phyloP scores from a whole-genome alignment of 225 moss, liverwort and hornwort genomes.

The Pleurozium schreberi region DNA sequence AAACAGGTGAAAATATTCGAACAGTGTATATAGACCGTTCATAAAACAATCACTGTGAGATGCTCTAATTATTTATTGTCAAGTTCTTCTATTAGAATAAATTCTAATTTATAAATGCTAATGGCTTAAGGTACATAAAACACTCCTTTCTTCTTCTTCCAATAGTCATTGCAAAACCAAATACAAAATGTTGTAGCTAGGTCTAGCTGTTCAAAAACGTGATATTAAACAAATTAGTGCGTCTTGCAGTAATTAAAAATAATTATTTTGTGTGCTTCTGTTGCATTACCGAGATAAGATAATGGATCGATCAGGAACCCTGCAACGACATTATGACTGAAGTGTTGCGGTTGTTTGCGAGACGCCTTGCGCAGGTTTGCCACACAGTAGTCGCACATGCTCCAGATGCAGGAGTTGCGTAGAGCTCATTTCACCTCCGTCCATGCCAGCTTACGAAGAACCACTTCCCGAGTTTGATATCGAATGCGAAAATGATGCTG shows the following conservation, averaged over 20 bases:
- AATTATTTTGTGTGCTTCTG: background rate
- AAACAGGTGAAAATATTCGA: background rate
- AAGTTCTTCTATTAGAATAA: background rate
- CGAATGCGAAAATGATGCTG: slow-evolving; percentile 13
- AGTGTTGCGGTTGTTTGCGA: background rate
- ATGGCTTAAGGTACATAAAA: background rate
- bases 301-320: background rate
- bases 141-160: background rate
- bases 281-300: background rate
- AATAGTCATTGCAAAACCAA: background rate
- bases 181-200: background rate
- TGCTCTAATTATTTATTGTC: background rate
- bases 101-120: background rate
- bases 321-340: background rate
- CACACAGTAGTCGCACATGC: slow-evolving; percentile 44
- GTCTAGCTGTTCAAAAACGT: background rate
- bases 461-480: background rate
- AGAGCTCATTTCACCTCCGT: slow-evolving; percentile 3
- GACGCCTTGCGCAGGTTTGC: slow-evolving; percentile 35
- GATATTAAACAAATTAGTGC: no score
- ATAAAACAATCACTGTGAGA: background rate
- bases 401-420: slow-evolving; percentile 26
- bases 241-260: background rate
- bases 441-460: slow-evolving; percentile 3
- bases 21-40: background rate